A percentile compares a stretch with the other conserved stretches of the same genome.
phyloP scores from a whole-genome alignment of 495 filamentous ascomycete species.

The Cryomyces minteri region DNA sequence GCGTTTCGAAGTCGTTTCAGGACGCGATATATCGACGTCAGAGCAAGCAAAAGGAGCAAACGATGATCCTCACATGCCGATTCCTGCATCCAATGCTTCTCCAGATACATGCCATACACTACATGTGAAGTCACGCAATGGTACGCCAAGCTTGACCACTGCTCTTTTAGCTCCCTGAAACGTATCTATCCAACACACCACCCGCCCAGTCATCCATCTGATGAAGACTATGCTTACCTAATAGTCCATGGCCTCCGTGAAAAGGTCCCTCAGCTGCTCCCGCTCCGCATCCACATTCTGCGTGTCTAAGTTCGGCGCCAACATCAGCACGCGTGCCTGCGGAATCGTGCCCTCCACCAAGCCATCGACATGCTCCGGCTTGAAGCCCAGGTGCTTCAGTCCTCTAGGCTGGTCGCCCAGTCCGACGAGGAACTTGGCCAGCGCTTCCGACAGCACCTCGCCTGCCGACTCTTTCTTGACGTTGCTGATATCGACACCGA shows the following conservation, averaged over 20 bases:
- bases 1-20: no score
- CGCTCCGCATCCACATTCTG: constrained; percentile 42
- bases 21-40: no score
- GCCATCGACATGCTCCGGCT: constrained; percentile 47
- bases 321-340: constrained; percentile 74
- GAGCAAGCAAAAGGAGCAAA: no score
- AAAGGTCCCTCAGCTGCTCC: constrained; percentile 41
- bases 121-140: no score
- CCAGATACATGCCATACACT: no score
- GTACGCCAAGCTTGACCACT: no score
- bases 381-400: constrained; percentile 68
- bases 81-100: no score
- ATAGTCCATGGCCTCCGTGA: constrained; percentile 50
- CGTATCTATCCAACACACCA: no score
- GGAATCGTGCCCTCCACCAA: constrained; percentile 90
- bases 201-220: no score
- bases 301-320: constrained; percentile 66
- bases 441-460: constrained; percentile 64
- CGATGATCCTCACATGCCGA: no score
- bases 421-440: constrained; percentile 58
- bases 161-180: no score
- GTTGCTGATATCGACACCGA: constrained; percentile 73
- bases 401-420: constrained; percentile 84
- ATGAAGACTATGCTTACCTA: constrained; percentile 4
- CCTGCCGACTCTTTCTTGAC: constrained; percentile 79